A percentile compares a stretch with the other conserved stretches of the same genome.
These are phyloP conservation scores for Pseudogymnoascus sp. DNA, from an alignment of 2,329 filamentous ascomycete genomes.

Conservation along the genomic window DNA sequence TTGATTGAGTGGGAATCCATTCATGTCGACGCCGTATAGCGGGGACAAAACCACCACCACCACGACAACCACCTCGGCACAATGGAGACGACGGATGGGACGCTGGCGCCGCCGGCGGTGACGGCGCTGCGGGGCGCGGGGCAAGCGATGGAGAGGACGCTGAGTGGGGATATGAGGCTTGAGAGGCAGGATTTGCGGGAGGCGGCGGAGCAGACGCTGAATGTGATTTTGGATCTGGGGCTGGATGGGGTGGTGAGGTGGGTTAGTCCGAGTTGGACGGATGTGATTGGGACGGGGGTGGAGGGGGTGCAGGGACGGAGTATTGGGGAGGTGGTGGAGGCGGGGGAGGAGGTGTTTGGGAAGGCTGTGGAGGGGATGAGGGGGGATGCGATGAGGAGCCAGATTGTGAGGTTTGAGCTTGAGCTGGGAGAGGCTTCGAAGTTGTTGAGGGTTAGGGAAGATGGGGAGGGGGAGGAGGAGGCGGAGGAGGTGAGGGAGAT, in stretches of 20 bases:
- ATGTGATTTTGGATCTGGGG: constrained; percentile 90
- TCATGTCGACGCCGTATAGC: not conserved
- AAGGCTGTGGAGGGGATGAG: constrained; percentile 83
- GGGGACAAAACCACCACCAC: not conserved
- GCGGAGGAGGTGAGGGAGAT: constrained; percentile 41
- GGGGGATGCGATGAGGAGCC: constrained; percentile 86
- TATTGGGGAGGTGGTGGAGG: constrained; percentile 71
- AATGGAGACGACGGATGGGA: constrained; percentile 21
- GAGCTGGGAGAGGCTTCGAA: constrained; percentile 62
- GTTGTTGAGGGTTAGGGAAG: constrained; percentile 37
- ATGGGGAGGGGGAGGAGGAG: constrained; percentile 34
- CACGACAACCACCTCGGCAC: not conserved
- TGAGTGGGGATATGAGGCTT: constrained; percentile 85
- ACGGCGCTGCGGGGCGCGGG: constrained; percentile 24
- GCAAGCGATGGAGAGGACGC: constrained; percentile 50
- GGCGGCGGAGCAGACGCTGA: constrained; percentile 91
- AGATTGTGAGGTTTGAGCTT: constrained; percentile 76
- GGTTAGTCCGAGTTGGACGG: constrained; percentile 93
- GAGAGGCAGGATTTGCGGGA: constrained; percentile 90
- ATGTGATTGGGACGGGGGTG: constrained; percentile 75
- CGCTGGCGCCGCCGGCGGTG: constrained; percentile 28
- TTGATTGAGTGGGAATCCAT: not conserved
- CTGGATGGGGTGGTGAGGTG: constrained; percentile 86
- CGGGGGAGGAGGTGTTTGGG: constrained; percentile 71
- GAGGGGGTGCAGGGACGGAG: constrained; percentile 66